phyloP scores from a whole-genome alignment of 257 asterid species.

The Galeopsis tetrahit region DNA sequence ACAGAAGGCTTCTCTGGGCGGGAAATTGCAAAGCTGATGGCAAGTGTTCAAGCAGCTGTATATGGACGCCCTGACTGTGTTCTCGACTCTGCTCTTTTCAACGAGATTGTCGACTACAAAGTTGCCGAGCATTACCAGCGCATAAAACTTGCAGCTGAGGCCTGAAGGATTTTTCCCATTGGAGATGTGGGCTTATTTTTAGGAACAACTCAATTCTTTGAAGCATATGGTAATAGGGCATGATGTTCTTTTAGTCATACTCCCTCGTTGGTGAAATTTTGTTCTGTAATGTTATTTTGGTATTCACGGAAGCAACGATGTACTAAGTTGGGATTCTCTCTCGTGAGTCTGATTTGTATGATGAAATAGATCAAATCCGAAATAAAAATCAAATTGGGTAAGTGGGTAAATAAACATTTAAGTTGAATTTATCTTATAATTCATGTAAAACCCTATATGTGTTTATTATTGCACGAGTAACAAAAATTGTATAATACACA shows the following conservation, averaged over 20 bases:
- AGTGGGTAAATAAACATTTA: neutral
- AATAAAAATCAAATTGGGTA: neutral
- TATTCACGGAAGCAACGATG: neutral
- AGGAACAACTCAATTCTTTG: neutral
- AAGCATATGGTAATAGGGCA: neutral
- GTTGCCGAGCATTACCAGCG: conserved; percentile 89
- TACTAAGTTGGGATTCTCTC: neutral
- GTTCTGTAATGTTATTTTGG: neutral
- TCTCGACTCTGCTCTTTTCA: conserved; percentile 65
- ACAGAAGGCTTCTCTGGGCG: conserved; percentile 92
- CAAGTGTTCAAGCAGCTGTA: conserved; percentile 90
- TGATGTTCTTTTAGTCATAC: neutral
- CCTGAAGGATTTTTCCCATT: conserved; percentile 21
- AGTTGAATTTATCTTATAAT: neutral
- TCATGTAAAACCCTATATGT: neutral
- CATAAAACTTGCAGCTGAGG: conserved; percentile 64
- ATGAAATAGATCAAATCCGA: neutral
- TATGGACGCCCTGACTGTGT: conserved; percentile 88
- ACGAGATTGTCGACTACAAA: conserved; percentile 82
- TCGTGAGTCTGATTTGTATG: neutral
- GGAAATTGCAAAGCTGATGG: conserved; percentile 95
- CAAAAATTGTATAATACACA: no score
- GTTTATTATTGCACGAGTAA: no score
- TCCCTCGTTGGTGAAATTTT: neutral
- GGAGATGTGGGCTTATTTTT: neutral